phyloP scores from a whole-genome alignment of 441 rosid genomes.

The Pelargonium fulgidum region DNA sequence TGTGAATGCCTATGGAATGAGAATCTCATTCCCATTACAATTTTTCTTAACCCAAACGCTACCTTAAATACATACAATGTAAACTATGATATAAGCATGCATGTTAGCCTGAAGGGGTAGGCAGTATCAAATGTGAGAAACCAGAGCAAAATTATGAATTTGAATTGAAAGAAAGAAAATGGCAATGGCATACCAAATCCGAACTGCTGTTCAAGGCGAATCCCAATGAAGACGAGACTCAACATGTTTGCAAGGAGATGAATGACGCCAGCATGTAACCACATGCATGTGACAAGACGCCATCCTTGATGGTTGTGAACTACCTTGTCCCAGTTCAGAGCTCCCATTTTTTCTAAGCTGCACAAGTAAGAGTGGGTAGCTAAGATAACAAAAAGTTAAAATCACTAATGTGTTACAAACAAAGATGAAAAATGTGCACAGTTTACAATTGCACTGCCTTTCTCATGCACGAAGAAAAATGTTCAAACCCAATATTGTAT shows the following conservation, averaged over 20 bases:
- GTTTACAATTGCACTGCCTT: no score
- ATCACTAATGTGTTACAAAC: no score
- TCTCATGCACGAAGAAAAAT: no score
- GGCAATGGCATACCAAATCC: slow-evolving; percentile 60
- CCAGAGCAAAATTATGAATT: neutral
- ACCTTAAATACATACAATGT: no score
- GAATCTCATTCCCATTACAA: no score
- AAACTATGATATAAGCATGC: no score
- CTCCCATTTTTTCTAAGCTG: slow-evolving; percentile 85
- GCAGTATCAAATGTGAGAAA: neutral
- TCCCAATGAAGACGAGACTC: slow-evolving; percentile 59
- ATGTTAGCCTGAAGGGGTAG: no score
- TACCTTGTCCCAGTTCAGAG: slow-evolving; percentile 59
- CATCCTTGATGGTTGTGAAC: slow-evolving; percentile 67
- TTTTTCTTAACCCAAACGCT: no score
- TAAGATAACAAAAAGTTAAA: neutral
- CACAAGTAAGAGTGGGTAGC: slow-evolving; percentile 9
- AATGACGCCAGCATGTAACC: slow-evolving; percentile 85
- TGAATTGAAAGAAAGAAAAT: neutral
- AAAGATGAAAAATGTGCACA: no score
- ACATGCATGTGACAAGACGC: slow-evolving; percentile 71
- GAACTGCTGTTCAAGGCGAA: slow-evolving; percentile 82
- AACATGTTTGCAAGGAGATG: slow-evolving; percentile 74
- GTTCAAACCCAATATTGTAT: no score
- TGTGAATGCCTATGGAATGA: no score